Evolutionary conservation across 1,284 basidiomycete genomes (phyloP).

Genomic region (Leccinum proximum): DNA sequence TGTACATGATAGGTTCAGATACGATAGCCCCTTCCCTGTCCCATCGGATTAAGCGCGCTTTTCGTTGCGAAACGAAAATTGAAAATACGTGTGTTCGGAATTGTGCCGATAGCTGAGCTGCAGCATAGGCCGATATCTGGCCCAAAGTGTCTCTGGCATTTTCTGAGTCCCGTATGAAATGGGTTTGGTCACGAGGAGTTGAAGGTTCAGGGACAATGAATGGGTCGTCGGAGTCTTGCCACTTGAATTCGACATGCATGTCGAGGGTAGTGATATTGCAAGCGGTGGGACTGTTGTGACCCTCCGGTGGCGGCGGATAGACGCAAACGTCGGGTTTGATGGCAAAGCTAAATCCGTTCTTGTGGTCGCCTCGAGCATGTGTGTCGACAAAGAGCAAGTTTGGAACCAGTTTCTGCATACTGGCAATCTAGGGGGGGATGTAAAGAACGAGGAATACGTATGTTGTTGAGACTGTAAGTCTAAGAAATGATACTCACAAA

Average conservation of each 20-base stretch:
- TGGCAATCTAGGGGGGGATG: background rate
- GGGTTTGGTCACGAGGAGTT: background rate
- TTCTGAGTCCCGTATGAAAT: background rate
- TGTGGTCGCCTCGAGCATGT: slow-evolving; percentile 1
- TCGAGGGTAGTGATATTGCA: background rate
- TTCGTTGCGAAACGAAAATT: background rate
- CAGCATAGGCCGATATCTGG: background rate
- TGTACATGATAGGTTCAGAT: background rate
- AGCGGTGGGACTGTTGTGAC: background rate
- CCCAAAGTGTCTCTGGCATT: background rate
- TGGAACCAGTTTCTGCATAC: background rate
- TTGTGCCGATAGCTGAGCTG: slow-evolving; percentile 1
- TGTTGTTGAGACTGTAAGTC: background rate
- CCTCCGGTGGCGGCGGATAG: background rate
- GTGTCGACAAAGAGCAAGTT: background rate
- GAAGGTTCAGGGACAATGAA: background rate
- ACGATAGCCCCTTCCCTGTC: slow-evolving; percentile 1
- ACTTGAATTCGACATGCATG: slow-evolving; percentile 1
- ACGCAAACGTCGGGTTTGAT: slow-evolving; percentile 1
- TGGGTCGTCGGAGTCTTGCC: background rate
- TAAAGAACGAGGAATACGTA: background rate
- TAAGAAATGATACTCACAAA: background rate
- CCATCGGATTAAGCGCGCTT: slow-evolving; percentile 1
- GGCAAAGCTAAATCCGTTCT: background rate
- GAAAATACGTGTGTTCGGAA: background rate